Base-by-base conservation (phyloP, 306 rosid species). In the Quercus bicolor region DNA sequence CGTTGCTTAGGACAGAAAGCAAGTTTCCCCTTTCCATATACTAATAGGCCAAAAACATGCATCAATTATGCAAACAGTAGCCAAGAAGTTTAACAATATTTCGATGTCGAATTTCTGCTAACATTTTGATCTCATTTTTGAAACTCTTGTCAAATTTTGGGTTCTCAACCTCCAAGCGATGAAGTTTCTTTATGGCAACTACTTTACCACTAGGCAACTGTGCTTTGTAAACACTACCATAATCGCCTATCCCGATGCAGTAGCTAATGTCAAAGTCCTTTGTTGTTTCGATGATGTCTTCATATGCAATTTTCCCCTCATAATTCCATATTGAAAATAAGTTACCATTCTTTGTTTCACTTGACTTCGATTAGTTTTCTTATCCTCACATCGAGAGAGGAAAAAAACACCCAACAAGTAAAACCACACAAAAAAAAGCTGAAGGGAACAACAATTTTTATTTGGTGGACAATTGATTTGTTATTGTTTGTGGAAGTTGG, bases 111-210 rank as follows among this genome's bases (percentile, higher is more conserved):
- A 23, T 23, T 23, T 23, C 24, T 23, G 24, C 24, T 23, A 23
- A 23, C 24, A 23, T 23, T 23, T 23, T 23, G 24, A 23, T 23
- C 24, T 23, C 24, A 23, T 23, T 23, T 23, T 23, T 23, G 24
- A 23, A 23, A 23, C 80, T 70, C 13, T 23, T 70, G 48, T 61
- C 20, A 40, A 71, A 62, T 0, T 55, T 33, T 26, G 74, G 70
- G 33, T 71, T 28, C 70, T 64, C 69, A 14, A 21, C 20, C 43
- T 64, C 70, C 3, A 28, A 29, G 1, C 2, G 43, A 21, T 76
- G 81, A 29, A 81, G 85, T 1, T 81, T 81, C 11, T 81, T 81
- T 28, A 76, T 9, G 7, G 85, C 85, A 53, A 81, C 43, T 40
- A 28, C 18, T 1, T 62, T 64, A 0, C 81, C 81, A 14, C 70